Evolutionary conservation across 495 filamentous ascomycete species (phyloP), one percentile per base, ranked within the genome.

Genomic region (Penicillium crystallinum): DNA sequence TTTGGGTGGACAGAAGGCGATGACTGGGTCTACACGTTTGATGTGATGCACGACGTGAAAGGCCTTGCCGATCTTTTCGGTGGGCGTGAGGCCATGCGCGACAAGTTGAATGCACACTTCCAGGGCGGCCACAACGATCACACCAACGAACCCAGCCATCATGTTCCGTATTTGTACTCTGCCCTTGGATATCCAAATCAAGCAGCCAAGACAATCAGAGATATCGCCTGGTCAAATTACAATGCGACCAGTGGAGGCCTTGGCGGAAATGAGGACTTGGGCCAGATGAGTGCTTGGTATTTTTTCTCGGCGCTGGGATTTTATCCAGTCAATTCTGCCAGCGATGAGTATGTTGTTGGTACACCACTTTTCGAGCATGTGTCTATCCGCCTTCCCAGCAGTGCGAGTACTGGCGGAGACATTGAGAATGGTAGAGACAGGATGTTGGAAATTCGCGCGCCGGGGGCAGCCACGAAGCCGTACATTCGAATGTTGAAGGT

Each of bases 211-310:
- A 50, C 41, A 4, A 57, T 66, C 3, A 53, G 57, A 0, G 50
- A 49, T 2, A 49, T 66, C 17, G 60, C 63, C 3, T 66, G 63
- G 63, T 17, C 39, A 0, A 63, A 61, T 30, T 66, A 66, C 42
- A 66, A 66, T 23, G 46, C 63, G n/a, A 66, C 63, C 12, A 66
- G 63, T 37, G 55, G 57, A 12, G 63, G 63, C 12, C 48, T 66
- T 1, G 51, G 63, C 17, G 63, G 63, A 4, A 66, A 66, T 46
- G 63, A 66, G 21, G 63, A 66, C 37, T 22, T 66, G 23, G 63
- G 63, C 6, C 63, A 66, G 51, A 66, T 58, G 57, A 66, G 63
- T 37, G 54, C 63, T 7, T 66, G 63, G 63, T 66, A 66, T 42
- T 31, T 66, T 4, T 66, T 63, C 25, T 63, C 63, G 0, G 60